Conservation (phyloP, 805 yeast genomes). For the Saccharomycodes ludwigii region DNA sequence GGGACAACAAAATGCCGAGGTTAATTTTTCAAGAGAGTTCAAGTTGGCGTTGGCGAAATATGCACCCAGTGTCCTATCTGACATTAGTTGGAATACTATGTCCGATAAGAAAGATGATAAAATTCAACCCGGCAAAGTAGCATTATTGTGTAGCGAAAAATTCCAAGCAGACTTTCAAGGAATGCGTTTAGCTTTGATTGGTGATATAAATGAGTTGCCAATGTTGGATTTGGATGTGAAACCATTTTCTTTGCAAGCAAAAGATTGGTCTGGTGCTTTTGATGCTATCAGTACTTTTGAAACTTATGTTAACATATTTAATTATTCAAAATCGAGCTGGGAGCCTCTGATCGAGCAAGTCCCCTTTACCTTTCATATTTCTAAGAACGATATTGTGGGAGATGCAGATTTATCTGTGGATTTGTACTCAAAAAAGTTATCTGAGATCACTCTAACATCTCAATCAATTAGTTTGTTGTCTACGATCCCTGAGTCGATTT, state of each 20-base stretch:
- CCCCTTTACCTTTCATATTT: conserved; percentile 62
- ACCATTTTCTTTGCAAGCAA: conserved; percentile 55
- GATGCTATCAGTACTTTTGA: conserved; percentile 56
- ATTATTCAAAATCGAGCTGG: conserved; percentile 86
- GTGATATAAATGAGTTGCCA: conserved; percentile 86
- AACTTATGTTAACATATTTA: conserved; percentile 63
- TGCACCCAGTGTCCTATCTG: conserved; percentile 48
- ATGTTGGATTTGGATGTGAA: conserved; percentile 63
- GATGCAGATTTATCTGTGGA: conserved; percentile 43
- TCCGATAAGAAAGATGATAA: conserved; percentile 29
- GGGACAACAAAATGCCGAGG: conserved; percentile 6
- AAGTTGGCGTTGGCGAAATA: conserved; percentile 46
- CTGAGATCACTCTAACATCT: conserved; percentile 74
- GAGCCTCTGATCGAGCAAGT: conserved; percentile 88
- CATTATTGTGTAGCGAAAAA: conserved; percentile 50
- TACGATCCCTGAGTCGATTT: conserved; percentile 48
- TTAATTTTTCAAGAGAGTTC: conserved; percentile 47
- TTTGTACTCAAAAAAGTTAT: conserved; percentile 59
- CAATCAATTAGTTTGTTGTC: conserved; percentile 68
- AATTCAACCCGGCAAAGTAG: no score
- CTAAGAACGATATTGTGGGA: conserved; percentile 24
- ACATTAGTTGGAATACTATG: conserved; percentile 21
- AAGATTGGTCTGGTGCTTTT: conserved; percentile 80
- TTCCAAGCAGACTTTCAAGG: conserved; percentile 61
- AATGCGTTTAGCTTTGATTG: conserved; percentile 67